Percentiles rank a stretch among this genome's conserved stretches.
Conservation (phyloP, 345 rosid species). For the Camelina neglecta region DNA sequence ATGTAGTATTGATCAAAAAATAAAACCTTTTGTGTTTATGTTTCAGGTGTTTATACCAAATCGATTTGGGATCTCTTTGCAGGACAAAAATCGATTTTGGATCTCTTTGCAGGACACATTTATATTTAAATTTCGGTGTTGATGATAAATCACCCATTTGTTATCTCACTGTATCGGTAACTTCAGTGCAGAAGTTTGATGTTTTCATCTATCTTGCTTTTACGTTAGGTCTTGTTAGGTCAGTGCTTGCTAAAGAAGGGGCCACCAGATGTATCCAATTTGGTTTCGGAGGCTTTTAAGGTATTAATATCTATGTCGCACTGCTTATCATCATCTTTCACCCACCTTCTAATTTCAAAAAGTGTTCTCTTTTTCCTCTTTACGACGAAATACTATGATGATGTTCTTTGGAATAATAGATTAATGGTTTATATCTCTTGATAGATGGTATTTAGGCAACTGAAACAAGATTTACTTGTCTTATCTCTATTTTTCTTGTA, state of each 20-base stretch:
- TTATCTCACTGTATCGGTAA: not conserved
- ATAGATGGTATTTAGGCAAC: constrained; percentile 67
- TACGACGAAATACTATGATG: not conserved
- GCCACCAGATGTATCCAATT: constrained; percentile 54
- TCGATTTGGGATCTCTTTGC: no score
- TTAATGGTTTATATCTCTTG: constrained; percentile 22
- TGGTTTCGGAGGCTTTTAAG: constrained; percentile 78
- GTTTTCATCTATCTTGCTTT: constrained; percentile 8
- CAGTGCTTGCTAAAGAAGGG: constrained; percentile 81
- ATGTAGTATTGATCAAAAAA: constrained; percentile 10
- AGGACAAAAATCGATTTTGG: no score
- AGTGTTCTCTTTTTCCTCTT: no score
- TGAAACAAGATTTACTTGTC: constrained; percentile 47
- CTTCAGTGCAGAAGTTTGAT: not conserved
- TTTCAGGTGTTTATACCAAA: no score
- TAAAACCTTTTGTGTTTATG: constrained; percentile 23
- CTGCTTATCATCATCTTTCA: no score
- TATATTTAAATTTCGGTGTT: not conserved
- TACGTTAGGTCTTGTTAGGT: constrained; percentile 75
- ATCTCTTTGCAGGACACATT: not conserved
- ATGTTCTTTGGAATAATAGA: constrained; percentile 12
- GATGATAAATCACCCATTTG: not conserved
- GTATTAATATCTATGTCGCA: constrained; percentile 26
- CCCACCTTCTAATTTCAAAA: no score
- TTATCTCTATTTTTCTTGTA: constrained; percentile 42